Base-by-base conservation (phyloP, 345 rosid genomes). In the Eucalyptus tenuipes region DNA sequence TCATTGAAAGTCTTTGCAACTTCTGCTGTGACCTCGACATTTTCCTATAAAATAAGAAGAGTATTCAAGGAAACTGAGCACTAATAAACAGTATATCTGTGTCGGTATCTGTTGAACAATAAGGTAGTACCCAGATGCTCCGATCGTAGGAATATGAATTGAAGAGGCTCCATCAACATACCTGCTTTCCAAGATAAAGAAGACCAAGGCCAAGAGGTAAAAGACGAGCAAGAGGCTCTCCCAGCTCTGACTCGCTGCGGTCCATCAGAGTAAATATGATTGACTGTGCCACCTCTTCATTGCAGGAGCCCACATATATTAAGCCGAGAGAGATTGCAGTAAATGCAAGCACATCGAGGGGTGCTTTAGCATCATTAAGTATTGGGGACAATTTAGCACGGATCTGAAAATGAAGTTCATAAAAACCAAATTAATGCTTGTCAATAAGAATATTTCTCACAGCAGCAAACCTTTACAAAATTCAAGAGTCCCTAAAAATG, bases 161-260 rank as follows among this genome's bases (percentile, higher is more conserved):
- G 13, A 33, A 53, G 44, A 25, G 55, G 64, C 85, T 25, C 66
- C 53, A 87, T 13, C 49, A 29, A 71, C 13, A 18, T 92, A 97
- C 99, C 99, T 97, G 99, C 94, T 98, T 98, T 88, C 99, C 99
- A 44, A 97, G 99, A 92, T 98, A 98, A 85, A 98, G 89, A 91
- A 98, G 99, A 68, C 99, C 99, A 91, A 98, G 98, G 47, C 95
- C 99, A 88, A 98, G 98, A 88, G 99, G 99, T 91, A 97, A 91
- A 91, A 98, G 94, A 71, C 98, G 94, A 86, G 92, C 93, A 61
- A 97, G 95, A 85, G 99, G 96, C 71, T 98, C 99, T 87, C 92
- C 95, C 87, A 97, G 92, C 90, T 97, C 97, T 91, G 98, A 93
- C 89, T 95, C 97, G 37, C 94, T 95, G 88, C 98, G 94, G 89